Evolutionary conservation across 495 filamentous ascomycete species (phyloP), one percentile per base, ranked within the genome.

Genomic region (Lasiosphaeriaceae sp.): DNA sequence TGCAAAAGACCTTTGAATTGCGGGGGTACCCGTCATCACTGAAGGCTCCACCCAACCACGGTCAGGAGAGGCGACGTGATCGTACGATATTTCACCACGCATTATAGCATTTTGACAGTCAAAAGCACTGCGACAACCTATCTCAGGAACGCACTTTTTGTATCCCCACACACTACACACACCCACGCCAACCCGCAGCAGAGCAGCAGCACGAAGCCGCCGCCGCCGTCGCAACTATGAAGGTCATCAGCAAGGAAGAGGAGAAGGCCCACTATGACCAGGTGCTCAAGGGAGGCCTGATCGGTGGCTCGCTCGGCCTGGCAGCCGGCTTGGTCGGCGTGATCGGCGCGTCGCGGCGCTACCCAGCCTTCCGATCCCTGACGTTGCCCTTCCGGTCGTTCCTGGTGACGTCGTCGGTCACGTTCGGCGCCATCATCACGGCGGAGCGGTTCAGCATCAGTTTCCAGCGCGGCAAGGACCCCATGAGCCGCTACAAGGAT

Each of bases 231-330:
- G 23, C 49, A 55, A 81, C 52, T 43, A 97, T 97, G 93, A 97
- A 97, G 85, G 74, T 97, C 64, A 81, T 97, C 67, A 92, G 89
- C 50, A 91, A 91, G 66, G 91, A 96, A 83, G 90, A 97, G 79
- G 92, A 96, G 76, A 67, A 75, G 50, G 80, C 74, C 39, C 78
- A 83, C 74, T 84, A 81, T 75, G 61, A 66, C 52, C 76, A 81
- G 26, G 92, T 94, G 47, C 61, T 97, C 52, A 84, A 83, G 71
- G 92, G 92, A 57, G 94, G 94, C 60, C 71, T 81, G 56, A 60
- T 85, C 55, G 94, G 94, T 60, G 84, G 84, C 35, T 4, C 80
- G 11, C 64, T 80, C 45, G 94, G 93, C 54, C 70, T 90, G 1
- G 77, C 71, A 11, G 67, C 83, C 31, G 90, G 91, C 47, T 54